Percentiles rank a stretch among this genome's conserved stretches.
Conservation (phyloP, 2,329 filamentous ascomycete species). For the Fusarium sambucinum region DNA sequence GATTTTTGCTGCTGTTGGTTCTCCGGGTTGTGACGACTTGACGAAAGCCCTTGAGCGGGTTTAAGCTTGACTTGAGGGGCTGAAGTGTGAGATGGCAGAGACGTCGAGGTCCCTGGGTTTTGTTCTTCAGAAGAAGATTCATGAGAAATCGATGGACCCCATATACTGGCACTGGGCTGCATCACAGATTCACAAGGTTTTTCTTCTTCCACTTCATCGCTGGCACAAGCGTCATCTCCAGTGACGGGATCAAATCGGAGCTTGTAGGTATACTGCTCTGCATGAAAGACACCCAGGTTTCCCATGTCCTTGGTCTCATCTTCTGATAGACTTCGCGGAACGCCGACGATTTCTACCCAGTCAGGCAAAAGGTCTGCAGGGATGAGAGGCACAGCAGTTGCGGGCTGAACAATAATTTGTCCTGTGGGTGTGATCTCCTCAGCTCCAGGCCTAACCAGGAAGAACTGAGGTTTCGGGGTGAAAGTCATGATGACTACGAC, state of each 20-base stretch:
- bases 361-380: constrained; percentile 64
- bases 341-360: constrained; percentile 58
- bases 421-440: constrained; percentile 43
- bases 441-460: constrained; percentile 57
- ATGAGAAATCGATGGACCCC: neutral
- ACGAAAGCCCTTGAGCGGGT: constrained; percentile 27
- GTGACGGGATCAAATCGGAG: constrained; percentile 30
- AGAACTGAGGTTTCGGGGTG: constrained; percentile 49
- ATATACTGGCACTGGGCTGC: neutral
- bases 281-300: constrained; percentile 53
- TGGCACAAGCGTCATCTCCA: constrained; percentile 5
- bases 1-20: constrained; percentile 6
- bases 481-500: constrained; percentile 33
- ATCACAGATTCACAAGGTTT: neutral
- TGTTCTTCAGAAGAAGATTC: neutral
- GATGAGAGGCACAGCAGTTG: constrained; percentile 65
- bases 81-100: neutral
- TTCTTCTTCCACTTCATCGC: constrained; percentile 5
- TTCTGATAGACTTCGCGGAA: constrained; percentile 57
- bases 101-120: neutral
- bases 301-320: constrained; percentile 56
- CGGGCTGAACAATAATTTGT: constrained; percentile 44
- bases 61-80: constrained; percentile 4
- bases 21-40: constrained; percentile 35
- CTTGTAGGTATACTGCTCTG: constrained; percentile 36